These are phyloP conservation scores for Pseudomassariella vexata DNA, from an alignment of 2,329 filamentous ascomycete genomes.

Conservation along the genomic window DNA sequence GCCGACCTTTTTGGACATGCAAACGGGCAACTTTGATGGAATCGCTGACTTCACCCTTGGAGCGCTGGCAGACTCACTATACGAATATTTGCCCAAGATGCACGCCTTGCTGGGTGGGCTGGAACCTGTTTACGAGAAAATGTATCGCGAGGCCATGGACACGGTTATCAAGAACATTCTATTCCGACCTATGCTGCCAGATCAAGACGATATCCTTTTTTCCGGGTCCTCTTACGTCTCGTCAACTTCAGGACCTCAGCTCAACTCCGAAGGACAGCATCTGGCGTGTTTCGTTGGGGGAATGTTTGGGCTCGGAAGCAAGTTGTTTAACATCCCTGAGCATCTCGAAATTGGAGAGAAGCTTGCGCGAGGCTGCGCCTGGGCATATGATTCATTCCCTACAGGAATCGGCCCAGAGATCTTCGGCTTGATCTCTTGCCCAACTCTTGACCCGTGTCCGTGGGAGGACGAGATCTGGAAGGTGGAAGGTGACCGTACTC, in stretches of 20 bases:
- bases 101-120: constrained; percentile 62
- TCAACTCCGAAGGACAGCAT: constrained; percentile 32
- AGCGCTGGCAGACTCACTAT: constrained; percentile 48
- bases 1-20: constrained; percentile 59
- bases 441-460: constrained; percentile 29
- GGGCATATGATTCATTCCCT: constrained; percentile 49
- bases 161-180: constrained; percentile 57
- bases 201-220: constrained; percentile 58
- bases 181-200: constrained; percentile 62
- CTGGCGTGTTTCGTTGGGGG: constrained; percentile 43
- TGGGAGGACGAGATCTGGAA: constrained; percentile 30
- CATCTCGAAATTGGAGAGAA: constrained; percentile 41
- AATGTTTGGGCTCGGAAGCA: constrained; percentile 39
- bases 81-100: constrained; percentile 58
- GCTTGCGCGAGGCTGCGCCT: constrained; percentile 50
- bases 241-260: constrained; percentile 17
- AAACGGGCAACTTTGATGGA: constrained; percentile 35
- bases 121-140: constrained; percentile 50
- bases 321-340: constrained; percentile 35
- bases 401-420: constrained; percentile 56
- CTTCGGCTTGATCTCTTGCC: constrained; percentile 40
- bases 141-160: constrained; percentile 58
- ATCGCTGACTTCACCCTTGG: constrained; percentile 44
- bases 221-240: constrained; percentile 10
- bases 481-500: constrained; percentile 12